A percentile compares a stretch with the other conserved stretches of the same genome.
Evolutionary conservation across 2,329 filamentous ascomycete species (phyloP).

Genomic region (Neofusicoccum kwambonambiense): DNA sequence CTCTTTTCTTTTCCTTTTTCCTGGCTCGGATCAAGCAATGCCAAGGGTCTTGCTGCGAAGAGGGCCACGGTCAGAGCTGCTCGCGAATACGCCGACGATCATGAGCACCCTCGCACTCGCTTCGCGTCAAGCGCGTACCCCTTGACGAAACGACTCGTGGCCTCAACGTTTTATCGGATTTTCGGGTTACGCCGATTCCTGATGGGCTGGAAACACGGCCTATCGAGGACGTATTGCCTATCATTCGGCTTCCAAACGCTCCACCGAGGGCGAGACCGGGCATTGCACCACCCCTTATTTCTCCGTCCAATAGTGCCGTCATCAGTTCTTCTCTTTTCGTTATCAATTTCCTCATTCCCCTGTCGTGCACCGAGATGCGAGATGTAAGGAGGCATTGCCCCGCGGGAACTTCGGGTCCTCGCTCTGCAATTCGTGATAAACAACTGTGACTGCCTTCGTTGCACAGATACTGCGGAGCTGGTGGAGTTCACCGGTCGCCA

Average conservation of each 20-base stretch:
- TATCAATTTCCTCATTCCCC: background rate
- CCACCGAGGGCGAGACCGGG: background rate
- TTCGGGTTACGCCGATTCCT: background rate
- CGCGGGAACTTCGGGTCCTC: background rate
- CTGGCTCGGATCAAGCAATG: slow-evolving; percentile 9
- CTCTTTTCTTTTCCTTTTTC: background rate
- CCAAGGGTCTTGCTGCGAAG: background rate
- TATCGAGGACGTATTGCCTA: background rate
- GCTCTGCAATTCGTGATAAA: background rate
- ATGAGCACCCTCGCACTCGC: background rate
- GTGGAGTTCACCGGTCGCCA: slow-evolving; percentile 11
- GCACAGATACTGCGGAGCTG: slow-evolving; percentile 10
- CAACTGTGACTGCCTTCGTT: background rate
- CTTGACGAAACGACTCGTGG: slow-evolving; percentile 5
- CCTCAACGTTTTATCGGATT: slow-evolving; percentile 8
- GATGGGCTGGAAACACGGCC: background rate
- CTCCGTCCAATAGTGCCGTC: background rate
- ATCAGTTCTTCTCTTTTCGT: background rate
- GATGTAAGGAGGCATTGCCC: background rate
- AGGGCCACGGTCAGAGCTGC: background rate
- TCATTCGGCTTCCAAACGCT: background rate
- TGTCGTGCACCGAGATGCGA: slow-evolving; percentile 2
- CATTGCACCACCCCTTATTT: background rate
- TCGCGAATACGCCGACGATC: background rate
- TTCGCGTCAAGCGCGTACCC: background rate